Base-by-base conservation (phyloP, 176 grass and related monocot genomes). In the Lolium rigidum region DNA sequence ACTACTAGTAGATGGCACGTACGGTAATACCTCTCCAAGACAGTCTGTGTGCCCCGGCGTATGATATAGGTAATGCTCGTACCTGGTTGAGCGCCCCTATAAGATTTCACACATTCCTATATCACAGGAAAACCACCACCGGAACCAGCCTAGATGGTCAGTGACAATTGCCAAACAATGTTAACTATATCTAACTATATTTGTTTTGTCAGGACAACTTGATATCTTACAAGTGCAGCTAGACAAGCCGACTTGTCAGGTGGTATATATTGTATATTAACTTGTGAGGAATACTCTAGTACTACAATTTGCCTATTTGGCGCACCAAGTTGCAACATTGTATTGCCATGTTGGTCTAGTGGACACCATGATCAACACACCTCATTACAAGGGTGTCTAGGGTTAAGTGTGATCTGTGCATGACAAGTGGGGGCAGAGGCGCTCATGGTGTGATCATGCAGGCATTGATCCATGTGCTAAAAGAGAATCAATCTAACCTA, bases 281-380 rank as follows among this genome's bases (percentile, higher is more conserved):
- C 1, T 49, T 24, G 7, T 51, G 17, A 70, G 66, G 66, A n/a
- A 16, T 56, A 55, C 52, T 47, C 4, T 65, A 4, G 4, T 41
- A 39, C 66, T n/a, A 17, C 73, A 63, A 72, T 52, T 54, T 86
- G 83, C 51, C 78, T 41, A 35, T 37, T 82, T 86, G 47, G 17
- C 10, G 4, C 6, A 43, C 15, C 80, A 79, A 87, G 74, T 85
- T 67, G 83, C 12, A 52, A 37, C 83, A 55, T 51, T 83, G 39
- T 78, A 74, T 60, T 78, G 24, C 73, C 84, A 83, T 90, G 64
- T 60, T 74, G 69, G 56, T 11, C 43, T 16, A 74, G 74, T 87
- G 81, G 84, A 79, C 65, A 78, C 84, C 84, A 78, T 77, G 63
- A 55, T 70, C 71, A 82, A 77, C 51, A 86, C 64, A 86, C 64